A percentile compares a stretch with the other conserved stretches of the same genome.
These are phyloP conservation scores for Amanita jacksonii DNA, from an alignment of 768 basidiomycete species.

Conservation along the genomic window DNA sequence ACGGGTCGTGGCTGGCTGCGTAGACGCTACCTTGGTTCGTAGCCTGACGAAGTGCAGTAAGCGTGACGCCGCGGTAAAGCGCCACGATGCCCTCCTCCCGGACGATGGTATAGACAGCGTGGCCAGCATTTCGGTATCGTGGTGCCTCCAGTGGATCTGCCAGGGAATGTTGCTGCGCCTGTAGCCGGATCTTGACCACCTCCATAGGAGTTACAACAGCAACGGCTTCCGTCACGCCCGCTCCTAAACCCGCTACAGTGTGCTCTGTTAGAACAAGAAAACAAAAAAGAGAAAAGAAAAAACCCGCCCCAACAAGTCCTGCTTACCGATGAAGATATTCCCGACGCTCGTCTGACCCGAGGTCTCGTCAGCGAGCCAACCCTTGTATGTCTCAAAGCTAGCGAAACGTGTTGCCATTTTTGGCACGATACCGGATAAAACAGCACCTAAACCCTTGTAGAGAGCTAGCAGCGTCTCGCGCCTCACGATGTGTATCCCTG, in stretches of 20 bases:
- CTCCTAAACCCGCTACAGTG: slow-evolving; percentile 85
- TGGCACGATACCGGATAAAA: slow-evolving; percentile 92
- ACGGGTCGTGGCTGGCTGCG: too few species aligned
- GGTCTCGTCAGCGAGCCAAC: slow-evolving; percentile 58
- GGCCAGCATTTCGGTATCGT: slow-evolving; percentile 91
- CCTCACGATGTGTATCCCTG: slow-evolving; percentile 76
- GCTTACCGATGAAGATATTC: slow-evolving; percentile 78
- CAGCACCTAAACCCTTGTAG: slow-evolving; percentile 97
- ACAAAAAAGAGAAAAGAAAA: too few species aligned
- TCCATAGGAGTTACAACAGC: slow-evolving; percentile 98
- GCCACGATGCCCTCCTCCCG: slow-evolving; percentile 82
- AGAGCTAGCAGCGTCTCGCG: slow-evolving; percentile 92
- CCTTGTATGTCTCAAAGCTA: slow-evolving; percentile 93
- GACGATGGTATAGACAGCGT: slow-evolving; percentile 91
- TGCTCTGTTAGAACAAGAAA: not conserved
- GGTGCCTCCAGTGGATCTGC: slow-evolving; percentile 93
- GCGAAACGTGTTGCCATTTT: slow-evolving; percentile 99
- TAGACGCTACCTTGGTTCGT: slow-evolving; percentile 78
- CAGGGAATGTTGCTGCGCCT: slow-evolving; percentile 95
- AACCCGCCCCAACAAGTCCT: too few species aligned
- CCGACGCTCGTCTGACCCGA: slow-evolving; percentile 77
- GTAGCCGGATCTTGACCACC: slow-evolving; percentile 96
- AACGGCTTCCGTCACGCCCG: slow-evolving; percentile 93
- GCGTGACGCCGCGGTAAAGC: slow-evolving; percentile 85
- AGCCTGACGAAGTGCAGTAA: slow-evolving; percentile 92